Evolutionary conservation across 1,284 basidiomycete species (phyloP).

Genomic region (Bondarzewia mesenterica): DNA sequence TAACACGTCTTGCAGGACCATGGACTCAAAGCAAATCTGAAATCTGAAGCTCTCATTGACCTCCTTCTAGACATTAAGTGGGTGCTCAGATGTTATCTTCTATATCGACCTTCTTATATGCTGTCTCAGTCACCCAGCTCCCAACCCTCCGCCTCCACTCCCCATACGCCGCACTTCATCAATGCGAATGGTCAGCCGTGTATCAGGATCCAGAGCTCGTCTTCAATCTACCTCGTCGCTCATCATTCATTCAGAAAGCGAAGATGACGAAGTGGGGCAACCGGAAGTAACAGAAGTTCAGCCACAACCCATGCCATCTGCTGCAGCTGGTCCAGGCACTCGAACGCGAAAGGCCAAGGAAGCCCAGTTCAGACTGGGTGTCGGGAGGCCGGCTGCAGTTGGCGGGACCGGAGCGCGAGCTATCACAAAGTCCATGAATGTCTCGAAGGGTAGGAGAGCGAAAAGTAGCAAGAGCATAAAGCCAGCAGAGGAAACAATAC

Average conservation of each 20-base stretch:
- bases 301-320: constrained; percentile 9
- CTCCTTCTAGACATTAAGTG: constrained; percentile 50
- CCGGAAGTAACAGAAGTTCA: constrained; percentile 8
- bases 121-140: constrained; percentile 1
- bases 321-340: constrained; percentile 24
- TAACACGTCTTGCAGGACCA: constrained; percentile 42
- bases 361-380: constrained; percentile 57
- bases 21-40: constrained; percentile 72
- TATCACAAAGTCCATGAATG: constrained; percentile 48
- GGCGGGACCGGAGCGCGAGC: constrained; percentile 56
- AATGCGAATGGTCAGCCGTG: constrained; percentile 25
- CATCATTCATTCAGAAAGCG: constrained; percentile 37
- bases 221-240: constrained; percentile 34
- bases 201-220: constrained; percentile 23
- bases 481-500: constrained; percentile 47
- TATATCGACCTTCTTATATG: constrained; percentile 4
- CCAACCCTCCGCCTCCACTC: constrained; percentile 6
- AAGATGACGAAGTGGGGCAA: constrained; percentile 34
- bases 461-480: constrained; percentile 43
- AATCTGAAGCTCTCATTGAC: constrained; percentile 68
- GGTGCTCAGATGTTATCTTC: not conserved
- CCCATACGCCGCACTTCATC: constrained; percentile 22
- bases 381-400: constrained; percentile 57
- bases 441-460: constrained; percentile 38
- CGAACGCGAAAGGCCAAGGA: constrained; percentile 64